A percentile compares a stretch with the other conserved stretches of the same genome.
Conservation (phyloP, 768 basidiomycete genomes). For the Xerocomus spinulosus region DNA sequence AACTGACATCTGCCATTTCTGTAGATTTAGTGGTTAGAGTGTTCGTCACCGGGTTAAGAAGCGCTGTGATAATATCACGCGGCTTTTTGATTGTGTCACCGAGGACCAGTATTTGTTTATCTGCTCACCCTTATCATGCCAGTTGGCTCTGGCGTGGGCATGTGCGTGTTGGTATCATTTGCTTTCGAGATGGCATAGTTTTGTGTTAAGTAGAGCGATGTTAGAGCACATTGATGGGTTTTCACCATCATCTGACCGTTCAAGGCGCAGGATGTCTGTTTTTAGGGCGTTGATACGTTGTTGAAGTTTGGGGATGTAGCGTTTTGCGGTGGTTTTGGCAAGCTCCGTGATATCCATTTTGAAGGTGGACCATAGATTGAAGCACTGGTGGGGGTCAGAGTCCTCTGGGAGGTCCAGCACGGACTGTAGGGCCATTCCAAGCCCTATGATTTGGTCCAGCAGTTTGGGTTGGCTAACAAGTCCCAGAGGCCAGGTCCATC, state of each 20-base stretch:
- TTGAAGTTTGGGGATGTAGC: not conserved
- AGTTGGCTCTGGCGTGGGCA: not conserved
- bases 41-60: not conserved
- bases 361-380: not conserved
- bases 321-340: not conserved
- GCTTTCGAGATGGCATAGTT: not conserved
- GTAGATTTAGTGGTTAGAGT: not conserved
- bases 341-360: not conserved
- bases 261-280: not conserved
- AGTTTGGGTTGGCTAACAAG: too few species aligned
- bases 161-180: not conserved
- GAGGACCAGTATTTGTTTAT: slow-evolving; percentile 20
- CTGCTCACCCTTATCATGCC: not conserved
- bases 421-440: too few species aligned
- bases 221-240: too few species aligned
- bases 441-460: too few species aligned
- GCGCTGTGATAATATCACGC: slow-evolving; percentile 14
- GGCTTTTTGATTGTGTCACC: slow-evolving; percentile 5
- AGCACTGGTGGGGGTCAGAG: not conserved
- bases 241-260: too few species aligned
- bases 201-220: not conserved
- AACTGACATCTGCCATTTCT: slow-evolving; percentile 32
- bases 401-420: not conserved
- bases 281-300: not conserved
- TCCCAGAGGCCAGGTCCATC: too few species aligned